Evolutionary conservation across 2,329 filamentous ascomycete genomes (phyloP), one percentile per base, ranked within the genome.

Genomic region (Pyricularia grisea): DNA sequence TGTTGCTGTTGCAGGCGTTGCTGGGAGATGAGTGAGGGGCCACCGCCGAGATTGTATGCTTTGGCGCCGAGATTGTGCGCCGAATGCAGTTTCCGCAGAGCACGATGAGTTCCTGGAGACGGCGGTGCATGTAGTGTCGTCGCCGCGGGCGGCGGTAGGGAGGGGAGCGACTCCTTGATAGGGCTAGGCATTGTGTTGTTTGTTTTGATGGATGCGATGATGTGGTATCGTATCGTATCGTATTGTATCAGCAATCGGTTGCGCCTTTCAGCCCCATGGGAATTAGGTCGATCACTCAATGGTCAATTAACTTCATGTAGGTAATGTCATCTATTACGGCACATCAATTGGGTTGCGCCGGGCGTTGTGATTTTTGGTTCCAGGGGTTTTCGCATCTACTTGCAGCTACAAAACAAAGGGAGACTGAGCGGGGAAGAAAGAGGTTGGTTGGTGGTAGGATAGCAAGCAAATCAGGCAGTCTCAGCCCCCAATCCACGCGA

Each of bases 11-110:
- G 87, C 71, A 72, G 72, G 4, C 74, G 72, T 80, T 79, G 75
- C 73, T 70, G 76, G 65, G 88, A 84, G 73, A 89, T 87, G 72
- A 90, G 81, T 0, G 87, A 86, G 28, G 85, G 81, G 17, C 55
- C 58, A 6, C 55, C 55, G 63, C 67, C 50, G 70, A 81, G 81
- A 71, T 77, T 80, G 68, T 80, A 75, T 69, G 81, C 80, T 73
- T 86, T 84, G 71, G 87, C 76, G 76, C 87, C 87, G 68, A 92
- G 79, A 78, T 85, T 83, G 80, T 93, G 90, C 67, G 92, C 90
- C 36, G 91, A 93, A 78, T 93, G 90, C 33, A 92, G 87, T 76
- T 90, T 90, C 73, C 91, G 87, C 70, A 93, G 83, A 65, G 87
- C 85, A 74, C 90, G 87, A 76, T 89, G 87, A 30, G 87, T 88